These are phyloP conservation scores for Lentinula aciculospora DNA, from an alignment of 768 basidiomycete species.

Conservation along the genomic window DNA sequence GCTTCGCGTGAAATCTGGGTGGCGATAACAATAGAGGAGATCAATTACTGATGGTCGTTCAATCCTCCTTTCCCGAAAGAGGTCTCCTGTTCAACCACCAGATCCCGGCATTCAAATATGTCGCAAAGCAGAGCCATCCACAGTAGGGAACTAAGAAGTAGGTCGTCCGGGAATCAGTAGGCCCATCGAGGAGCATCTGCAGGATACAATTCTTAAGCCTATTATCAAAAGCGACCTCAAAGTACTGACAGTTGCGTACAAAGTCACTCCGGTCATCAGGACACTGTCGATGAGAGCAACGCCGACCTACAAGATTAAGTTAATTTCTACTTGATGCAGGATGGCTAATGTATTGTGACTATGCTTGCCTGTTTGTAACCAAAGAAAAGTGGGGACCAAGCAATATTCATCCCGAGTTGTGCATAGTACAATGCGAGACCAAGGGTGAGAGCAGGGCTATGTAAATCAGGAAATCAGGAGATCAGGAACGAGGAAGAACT, in stretches of 20 bases:
- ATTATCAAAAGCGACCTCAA: neutral
- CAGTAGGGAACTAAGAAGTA: constrained; percentile 62
- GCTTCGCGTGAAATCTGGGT: neutral
- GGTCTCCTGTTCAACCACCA: constrained; percentile 44
- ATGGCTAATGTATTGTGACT: neutral
- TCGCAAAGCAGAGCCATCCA: constrained; percentile 59
- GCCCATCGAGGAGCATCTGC: constrained; percentile 43
- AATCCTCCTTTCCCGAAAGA: constrained; percentile 7
- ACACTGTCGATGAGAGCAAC: constrained; percentile 50
- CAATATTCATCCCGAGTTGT: constrained; percentile 52
- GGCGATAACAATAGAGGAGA: too few relatives aligned
- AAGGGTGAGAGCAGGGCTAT: constrained; percentile 34
- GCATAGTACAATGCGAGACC: constrained; percentile 56
- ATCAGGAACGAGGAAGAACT: neutral
- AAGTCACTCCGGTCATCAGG: constrained; percentile 46
- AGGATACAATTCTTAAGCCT: neutral
- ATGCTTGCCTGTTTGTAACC: constrained; percentile 33
- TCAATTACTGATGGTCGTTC: neutral
- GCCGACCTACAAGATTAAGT: constrained; percentile 45
- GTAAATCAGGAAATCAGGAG: neutral
- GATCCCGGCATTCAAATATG: constrained; percentile 63
- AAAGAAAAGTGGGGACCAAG: constrained; percentile 68
- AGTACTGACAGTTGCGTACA: constrained; percentile 50
- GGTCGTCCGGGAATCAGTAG: constrained; percentile 41
- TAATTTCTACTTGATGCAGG: neutral